Base-by-base conservation (phyloP, 192 early-diverging fungal genomes). In the Gaertneriomyces semiglobifer region DNA sequence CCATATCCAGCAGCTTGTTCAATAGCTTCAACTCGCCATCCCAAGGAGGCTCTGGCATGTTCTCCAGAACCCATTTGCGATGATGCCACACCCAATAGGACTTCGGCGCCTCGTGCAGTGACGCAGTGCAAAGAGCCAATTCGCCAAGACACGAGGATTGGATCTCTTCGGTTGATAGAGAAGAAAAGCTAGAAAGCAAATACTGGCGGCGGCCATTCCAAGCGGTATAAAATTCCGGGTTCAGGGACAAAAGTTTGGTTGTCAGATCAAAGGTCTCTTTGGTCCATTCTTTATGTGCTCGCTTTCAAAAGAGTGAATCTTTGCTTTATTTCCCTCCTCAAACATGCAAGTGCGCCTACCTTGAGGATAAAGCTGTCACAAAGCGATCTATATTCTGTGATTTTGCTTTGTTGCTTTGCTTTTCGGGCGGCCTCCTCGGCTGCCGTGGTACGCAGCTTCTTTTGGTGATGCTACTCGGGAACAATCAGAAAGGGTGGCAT, bases 41-140 rank as follows among this genome's bases (percentile, higher is more conserved):
- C 94, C 94, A 98, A 40, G 80, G 75, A 11, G 93, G 90, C 4
- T 74, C 58, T 6, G 88, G 90, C 80, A 93, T 88, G 33, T 76
- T 76, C 18, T 87, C 77, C 14, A 99, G 79, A 20, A 89, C 86
- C 95, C 95, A 99, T 54, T 89, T 74, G 12, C 97, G 88, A 77
- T 99, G 97, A 73, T 92, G 92, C 91, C 93, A 99, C 63, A 96
- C 86, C 89, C 92, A 98, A 78, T 99, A 99, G 10, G 92, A 95
- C 73, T 99, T 99, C 46, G 94, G 92, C 64, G 93, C 91, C 38
- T 77, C 79, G 50, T 70, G 71, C 18, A 98, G 80, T 10, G 86
- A 40, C 88, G 84, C 63, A 91, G 84, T 44, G 90, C 72, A 55
- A 96, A 89, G 38, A 70, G 80, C 25, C 5, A 99, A 84, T 63